phyloP scores from a whole-genome alignment of 1,284 basidiomycete species.

The Cutaneotrichosporon cavernicola region DNA sequence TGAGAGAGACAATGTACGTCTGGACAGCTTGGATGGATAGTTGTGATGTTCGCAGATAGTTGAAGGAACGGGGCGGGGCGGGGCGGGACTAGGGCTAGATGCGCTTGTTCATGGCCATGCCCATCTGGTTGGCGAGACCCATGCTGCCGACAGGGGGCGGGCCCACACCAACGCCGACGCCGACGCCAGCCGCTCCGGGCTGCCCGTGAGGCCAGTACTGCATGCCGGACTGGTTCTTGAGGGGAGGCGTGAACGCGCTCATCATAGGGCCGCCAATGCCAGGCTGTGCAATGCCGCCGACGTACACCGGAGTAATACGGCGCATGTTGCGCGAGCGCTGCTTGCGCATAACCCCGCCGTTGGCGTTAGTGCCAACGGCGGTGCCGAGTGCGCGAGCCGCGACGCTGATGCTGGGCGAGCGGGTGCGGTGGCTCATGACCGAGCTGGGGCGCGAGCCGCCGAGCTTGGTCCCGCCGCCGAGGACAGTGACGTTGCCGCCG shows the following conservation, averaged over 20 bases:
- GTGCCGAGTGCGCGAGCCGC: slow-evolving; percentile 45
- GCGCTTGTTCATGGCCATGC: slow-evolving; percentile 19
- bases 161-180: slow-evolving; percentile 37
- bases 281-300: slow-evolving; percentile 46
- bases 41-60: slow-evolving; percentile 4
- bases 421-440: slow-evolving; percentile 36
- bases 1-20: neutral
- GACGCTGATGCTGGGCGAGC: slow-evolving; percentile 47
- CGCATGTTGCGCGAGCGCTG: slow-evolving; percentile 35
- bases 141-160: slow-evolving; percentile 28
- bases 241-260: slow-evolving; percentile 31
- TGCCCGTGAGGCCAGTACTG: slow-evolving; percentile 20
- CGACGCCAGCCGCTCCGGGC: slow-evolving; percentile 25
- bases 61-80: neutral
- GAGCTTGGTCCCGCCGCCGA: slow-evolving; percentile 54
- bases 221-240: neutral
- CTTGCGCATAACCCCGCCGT: slow-evolving; percentile 34
- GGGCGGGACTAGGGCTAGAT: no score
- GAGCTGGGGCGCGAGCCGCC: slow-evolving; percentile 46
- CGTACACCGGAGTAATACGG: slow-evolving; percentile 50
- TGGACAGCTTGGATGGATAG: slow-evolving; percentile 9
- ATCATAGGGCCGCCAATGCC: slow-evolving; percentile 46
- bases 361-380: slow-evolving; percentile 39
- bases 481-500: slow-evolving; percentile 54
- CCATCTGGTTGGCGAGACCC: slow-evolving; percentile 10